A percentile compares a stretch with the other conserved stretches of the same genome.
These are phyloP conservation scores for Fusarium fujikuroi DNA, from an alignment of 2,329 filamentous ascomycete genomes.

Conservation along the genomic window DNA sequence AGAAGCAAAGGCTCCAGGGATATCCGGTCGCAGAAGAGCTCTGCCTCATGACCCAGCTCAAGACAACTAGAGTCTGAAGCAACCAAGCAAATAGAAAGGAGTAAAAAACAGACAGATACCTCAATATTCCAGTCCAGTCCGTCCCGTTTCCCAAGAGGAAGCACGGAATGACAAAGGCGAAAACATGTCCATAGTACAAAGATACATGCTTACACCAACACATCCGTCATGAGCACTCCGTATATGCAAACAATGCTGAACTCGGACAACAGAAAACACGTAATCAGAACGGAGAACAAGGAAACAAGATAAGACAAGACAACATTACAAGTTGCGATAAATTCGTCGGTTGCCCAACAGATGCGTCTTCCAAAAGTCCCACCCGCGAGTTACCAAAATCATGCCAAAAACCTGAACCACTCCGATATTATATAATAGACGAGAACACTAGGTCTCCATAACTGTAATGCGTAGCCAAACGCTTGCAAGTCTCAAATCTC, in stretches of 20 bases:
- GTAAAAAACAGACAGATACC: slow-evolving; percentile 19
- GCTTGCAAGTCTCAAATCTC: slow-evolving; percentile 10
- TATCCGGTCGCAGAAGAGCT: slow-evolving; percentile 13
- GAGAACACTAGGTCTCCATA: slow-evolving; percentile 15
- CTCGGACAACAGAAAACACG: slow-evolving; percentile 25
- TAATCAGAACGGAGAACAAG: slow-evolving; percentile 9
- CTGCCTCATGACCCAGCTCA: slow-evolving; percentile 9
- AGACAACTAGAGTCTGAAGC: background rate
- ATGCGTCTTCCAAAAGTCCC: slow-evolving; percentile 45
- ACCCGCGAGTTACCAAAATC: slow-evolving; percentile 34
- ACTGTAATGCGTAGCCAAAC: background rate
- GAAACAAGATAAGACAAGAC: slow-evolving; percentile 21
- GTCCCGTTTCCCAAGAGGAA: slow-evolving; percentile 7
- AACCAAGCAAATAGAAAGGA: slow-evolving; percentile 6
- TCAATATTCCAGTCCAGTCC: slow-evolving; percentile 16
- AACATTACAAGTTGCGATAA: slow-evolving; percentile 26
- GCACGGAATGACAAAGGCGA: slow-evolving; percentile 6
- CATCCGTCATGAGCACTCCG: slow-evolving; percentile 13
- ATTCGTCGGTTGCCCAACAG: slow-evolving; percentile 43
- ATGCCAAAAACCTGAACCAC: slow-evolving; percentile 32
- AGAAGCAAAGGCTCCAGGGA: slow-evolving; percentile 24
- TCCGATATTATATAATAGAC: slow-evolving; percentile 40
- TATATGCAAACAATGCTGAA: slow-evolving; percentile 30
- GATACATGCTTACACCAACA: slow-evolving; percentile 31
- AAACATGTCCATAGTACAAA: slow-evolving; percentile 19